Percentiles rank a stretch among this genome's conserved stretches.
Conservation (phyloP, 805 yeast genomes). For the Millerago galiae region DNA sequence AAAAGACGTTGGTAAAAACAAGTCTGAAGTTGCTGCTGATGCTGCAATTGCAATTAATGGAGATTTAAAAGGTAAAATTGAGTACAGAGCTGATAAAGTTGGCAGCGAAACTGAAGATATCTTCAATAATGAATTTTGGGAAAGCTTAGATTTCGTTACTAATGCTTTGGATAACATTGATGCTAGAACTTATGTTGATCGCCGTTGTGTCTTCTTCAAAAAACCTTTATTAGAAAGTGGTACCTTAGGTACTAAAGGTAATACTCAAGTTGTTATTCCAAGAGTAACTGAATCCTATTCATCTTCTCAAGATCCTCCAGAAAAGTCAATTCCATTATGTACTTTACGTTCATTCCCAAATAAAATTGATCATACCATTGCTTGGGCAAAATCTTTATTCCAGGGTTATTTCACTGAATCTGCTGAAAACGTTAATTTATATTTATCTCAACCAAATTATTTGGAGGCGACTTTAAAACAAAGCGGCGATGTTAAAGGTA, state of each 20-base stretch:
- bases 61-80: conserved; percentile 70
- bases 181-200: conserved; percentile 95
- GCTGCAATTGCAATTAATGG: conserved; percentile 88
- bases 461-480: conserved; percentile 89
- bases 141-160: conserved; percentile 76
- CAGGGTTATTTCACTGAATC: conserved; percentile 86
- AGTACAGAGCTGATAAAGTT: conserved; percentile 75
- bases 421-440: conserved; percentile 90
- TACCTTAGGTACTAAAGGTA: conserved; percentile 97
- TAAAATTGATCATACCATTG: conserved; percentile 97
- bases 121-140: conserved; percentile 85
- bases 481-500: conserved; percentile 84
- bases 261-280: conserved; percentile 95
- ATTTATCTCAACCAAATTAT: conserved; percentile 85
- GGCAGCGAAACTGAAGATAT: conserved; percentile 89
- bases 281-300: conserved; percentile 92
- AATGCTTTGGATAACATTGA: conserved; percentile 97
- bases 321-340: conserved; percentile 94
- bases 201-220: conserved; percentile 89
- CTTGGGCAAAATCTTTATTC: conserved; percentile 96
- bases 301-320: conserved; percentile 97
- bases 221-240: conserved; percentile 94
- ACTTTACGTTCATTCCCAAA: conserved; percentile 96
- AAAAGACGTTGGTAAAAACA: conserved; percentile 85
- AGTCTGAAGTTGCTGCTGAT: conserved; percentile 82